phyloP scores from a whole-genome alignment of 2,329 filamentous ascomycete species.

The Aspergillus carbonarius region DNA sequence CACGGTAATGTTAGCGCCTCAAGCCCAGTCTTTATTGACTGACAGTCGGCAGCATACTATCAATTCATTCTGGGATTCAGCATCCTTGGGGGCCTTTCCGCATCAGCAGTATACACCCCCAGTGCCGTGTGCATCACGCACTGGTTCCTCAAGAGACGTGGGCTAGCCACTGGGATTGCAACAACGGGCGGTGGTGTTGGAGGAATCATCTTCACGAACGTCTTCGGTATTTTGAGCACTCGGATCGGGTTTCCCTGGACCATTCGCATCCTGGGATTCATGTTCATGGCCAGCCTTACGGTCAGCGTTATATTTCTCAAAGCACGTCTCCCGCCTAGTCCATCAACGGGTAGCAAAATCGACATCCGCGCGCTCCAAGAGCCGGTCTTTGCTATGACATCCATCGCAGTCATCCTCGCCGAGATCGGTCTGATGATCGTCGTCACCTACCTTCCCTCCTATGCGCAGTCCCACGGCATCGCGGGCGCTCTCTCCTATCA shows the following conservation, averaged over 20 bases:
- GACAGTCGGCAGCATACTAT: slow-evolving; percentile 8
- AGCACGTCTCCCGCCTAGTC: slow-evolving; percentile 16
- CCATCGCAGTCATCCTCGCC: slow-evolving; percentile 16
- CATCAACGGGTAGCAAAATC: neutral
- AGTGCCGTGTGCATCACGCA: slow-evolving; percentile 23
- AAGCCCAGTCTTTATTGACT: neutral
- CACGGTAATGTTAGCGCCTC: slow-evolving; percentile 2
- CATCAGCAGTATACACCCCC: slow-evolving; percentile 18
- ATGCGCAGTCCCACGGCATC: slow-evolving; percentile 16
- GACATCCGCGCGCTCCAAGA: slow-evolving; percentile 16
- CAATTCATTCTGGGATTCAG: slow-evolving; percentile 13
- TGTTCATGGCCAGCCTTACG: neutral
- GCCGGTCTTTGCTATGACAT: slow-evolving; percentile 13
- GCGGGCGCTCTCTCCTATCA: slow-evolving; percentile 13
- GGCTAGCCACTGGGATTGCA: slow-evolving; percentile 23
- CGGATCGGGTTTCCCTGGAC: slow-evolving; percentile 20
- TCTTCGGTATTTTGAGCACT: slow-evolving; percentile 11
- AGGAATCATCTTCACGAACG: slow-evolving; percentile 25
- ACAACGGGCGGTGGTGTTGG: slow-evolving; percentile 20
- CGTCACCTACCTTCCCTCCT: slow-evolving; percentile 21
- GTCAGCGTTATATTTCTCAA: neutral
- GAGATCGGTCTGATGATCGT: slow-evolving; percentile 21
- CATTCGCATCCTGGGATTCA: slow-evolving; percentile 9
- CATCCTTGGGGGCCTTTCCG: slow-evolving; percentile 10
- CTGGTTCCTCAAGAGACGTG: slow-evolving; percentile 27